Base-by-base conservation (phyloP, 2,329 filamentous ascomycete species). In the Raffaelea ambrosiae region DNA sequence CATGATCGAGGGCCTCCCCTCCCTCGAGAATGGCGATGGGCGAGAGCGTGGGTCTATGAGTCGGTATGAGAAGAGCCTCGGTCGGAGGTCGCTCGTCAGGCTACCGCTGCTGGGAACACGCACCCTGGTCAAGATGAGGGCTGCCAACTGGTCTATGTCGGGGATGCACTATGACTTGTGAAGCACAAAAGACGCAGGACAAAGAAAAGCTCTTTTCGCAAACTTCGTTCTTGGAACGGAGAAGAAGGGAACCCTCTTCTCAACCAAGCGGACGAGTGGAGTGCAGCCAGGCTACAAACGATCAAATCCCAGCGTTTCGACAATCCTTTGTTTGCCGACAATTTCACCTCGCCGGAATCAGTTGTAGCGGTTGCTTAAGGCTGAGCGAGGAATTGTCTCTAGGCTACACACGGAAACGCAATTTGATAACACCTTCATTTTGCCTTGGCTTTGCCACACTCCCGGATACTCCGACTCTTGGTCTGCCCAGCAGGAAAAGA, bases 31-130 rank as follows among this genome's bases (percentile, higher is more conserved):
- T 13, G 7, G 26, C 57, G 66, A 66, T 71, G 73, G 65, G 73
- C 67, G 70, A 81, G 74, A 72, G 74, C 70, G 64, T 67, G 70
- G 70, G 71, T 72, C 83, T 79, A 88, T 88, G 84, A 87, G 84
- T 79, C 76, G 62, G 71, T 76, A 70, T 64, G 83, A 77, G 84
- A 84, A 88, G 84, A 85, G 70, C 77, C 77, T 84, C 77, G 68
- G 70, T 52, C 71, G 65, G 81, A 80, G 77, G 78, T 71, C 83
- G 76, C 85, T 86, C 84, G 83, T 88, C 84, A 78, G 81, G 75
- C 65, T 67, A 68, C 66, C n/a, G 66, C 72, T 74, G 71, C 83
- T 83, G 84, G 84, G 47, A 77, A 71, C 63, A 60, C 59, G 69
- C 7, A 74, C 72, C 69, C 65, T 73, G 76, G 73, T 70, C 73